Evolutionary conservation across 805 yeast species (phyloP).

Genomic region (Pichia exigua): DNA sequence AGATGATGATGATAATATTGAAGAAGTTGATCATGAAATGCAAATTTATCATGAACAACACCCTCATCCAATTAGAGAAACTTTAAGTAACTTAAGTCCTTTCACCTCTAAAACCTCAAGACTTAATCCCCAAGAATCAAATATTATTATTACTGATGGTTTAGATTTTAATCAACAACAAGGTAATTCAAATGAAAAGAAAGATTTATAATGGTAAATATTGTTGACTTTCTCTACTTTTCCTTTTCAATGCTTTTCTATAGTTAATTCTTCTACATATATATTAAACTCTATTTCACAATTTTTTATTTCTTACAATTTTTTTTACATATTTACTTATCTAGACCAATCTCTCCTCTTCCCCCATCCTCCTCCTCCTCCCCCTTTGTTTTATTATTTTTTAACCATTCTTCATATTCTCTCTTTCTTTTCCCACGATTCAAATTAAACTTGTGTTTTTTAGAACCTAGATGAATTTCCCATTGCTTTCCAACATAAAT

Average conservation of each 20-base stretch:
- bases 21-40: constrained; percentile 30
- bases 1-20: constrained; percentile 40
- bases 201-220: not conserved
- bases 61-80: constrained; percentile 13
- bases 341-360: no score
- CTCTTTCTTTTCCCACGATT: constrained; percentile 42
- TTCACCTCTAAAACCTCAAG: constrained; percentile 8
- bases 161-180: not conserved
- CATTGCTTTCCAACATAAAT: constrained; percentile 72
- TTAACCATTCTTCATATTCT: constrained; percentile 40
- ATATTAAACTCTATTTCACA: no score
- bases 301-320: not conserved
- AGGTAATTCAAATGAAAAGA: constrained; percentile 20
- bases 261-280: constrained; percentile 19
- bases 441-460: constrained; percentile 54
- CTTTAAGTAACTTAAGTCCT: constrained; percentile 8
- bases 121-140: constrained; percentile 12
- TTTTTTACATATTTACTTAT: no score
- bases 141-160: constrained; percentile 13
- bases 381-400: not conserved
- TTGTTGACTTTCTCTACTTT: not conserved
- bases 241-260: not conserved
- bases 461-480: constrained; percentile 58
- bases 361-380: no score
- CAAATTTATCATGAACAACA: constrained; percentile 9